A percentile compares a stretch with the other conserved stretches of the same genome.
Conservation (phyloP, 2,329 filamentous ascomycete genomes). For the Colletotrichum endophyticum region DNA sequence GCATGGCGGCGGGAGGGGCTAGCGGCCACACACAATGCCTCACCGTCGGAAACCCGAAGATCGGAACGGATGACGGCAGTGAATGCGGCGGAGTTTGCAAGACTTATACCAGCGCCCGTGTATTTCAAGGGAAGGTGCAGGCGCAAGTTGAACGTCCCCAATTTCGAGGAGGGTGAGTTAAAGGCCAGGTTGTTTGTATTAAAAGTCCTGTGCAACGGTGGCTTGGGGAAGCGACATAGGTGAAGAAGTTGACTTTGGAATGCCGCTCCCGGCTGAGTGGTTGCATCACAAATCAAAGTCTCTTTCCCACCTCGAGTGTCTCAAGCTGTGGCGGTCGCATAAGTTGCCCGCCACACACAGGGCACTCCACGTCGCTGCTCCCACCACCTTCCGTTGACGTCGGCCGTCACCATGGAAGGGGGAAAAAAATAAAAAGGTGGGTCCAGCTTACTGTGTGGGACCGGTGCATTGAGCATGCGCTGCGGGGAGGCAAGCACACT, state of each 20-base stretch:
- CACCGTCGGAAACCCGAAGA: not conserved
- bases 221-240: not conserved
- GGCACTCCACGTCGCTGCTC: not conserved
- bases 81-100: not conserved
- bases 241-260: not conserved
- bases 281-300: conserved; percentile 16
- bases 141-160: not conserved
- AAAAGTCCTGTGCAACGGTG: not conserved
- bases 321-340: conserved; percentile 4
- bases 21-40: not conserved
- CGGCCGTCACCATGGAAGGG: not conserved
- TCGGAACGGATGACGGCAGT: not conserved
- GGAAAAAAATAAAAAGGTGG: not conserved
- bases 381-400: not conserved
- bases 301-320: conserved; percentile 12
- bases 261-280: not conserved
- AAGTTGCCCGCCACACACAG: not conserved
- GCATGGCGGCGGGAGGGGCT: conserved; percentile 25
- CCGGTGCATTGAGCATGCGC: not conserved
- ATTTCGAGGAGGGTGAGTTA: not conserved
- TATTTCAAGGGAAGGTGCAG: not conserved
- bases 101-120: not conserved
- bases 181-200: not conserved
- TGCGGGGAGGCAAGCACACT: not conserved
- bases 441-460: not conserved